Evolutionary conservation across 805 yeast species (phyloP), one percentile per base, ranked within the genome.

Genomic region (Candida incommunis): DNA sequence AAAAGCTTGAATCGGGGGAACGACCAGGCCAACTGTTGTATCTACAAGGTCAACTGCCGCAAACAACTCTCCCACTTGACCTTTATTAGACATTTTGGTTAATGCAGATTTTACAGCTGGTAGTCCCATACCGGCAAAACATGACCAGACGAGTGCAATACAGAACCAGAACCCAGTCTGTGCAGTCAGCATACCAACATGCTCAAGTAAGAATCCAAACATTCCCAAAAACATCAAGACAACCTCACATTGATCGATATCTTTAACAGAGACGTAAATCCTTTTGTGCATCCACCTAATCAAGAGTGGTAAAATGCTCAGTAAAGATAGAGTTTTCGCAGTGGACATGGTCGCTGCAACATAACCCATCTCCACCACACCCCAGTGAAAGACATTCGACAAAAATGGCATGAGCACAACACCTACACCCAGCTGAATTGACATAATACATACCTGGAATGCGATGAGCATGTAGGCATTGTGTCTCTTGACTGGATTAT

Each of bases 331-430:
- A n/a, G 55, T 54, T 21, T 62, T 48, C 16, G 52, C 45, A 2
- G 50, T 31, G 3, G 64, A 61, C 18, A 45, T 27, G 23, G 54
- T 16, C 3, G 62, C 49, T 49, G 61, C 48, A 40, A 60, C 42
- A 46, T 57, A 59, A 5, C 64, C 64, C 4, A 55, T 55, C 44
- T 59, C 61, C 4, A 56, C 54, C 9, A 59, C 48, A 2, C 60
- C 53, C 64, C 63, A 61, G 16, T 53, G 48, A 47, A 58, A 60
- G n/a, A 18, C 37, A 31, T 31, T 31, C 7, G 37, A 31, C 11
- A 31, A n/a, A 31, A 31, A 31, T 5, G 37, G 37, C 40, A 47
- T 42, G 44, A 53, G 45, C 43, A 60, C 61, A 2, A 55, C 49
- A 43, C 55, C 59, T 7, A 60, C 44, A 24, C 58, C 35, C 18